Conservation (phyloP, 495 filamentous ascomycete species). For the Jackrogersella minutella region DNA sequence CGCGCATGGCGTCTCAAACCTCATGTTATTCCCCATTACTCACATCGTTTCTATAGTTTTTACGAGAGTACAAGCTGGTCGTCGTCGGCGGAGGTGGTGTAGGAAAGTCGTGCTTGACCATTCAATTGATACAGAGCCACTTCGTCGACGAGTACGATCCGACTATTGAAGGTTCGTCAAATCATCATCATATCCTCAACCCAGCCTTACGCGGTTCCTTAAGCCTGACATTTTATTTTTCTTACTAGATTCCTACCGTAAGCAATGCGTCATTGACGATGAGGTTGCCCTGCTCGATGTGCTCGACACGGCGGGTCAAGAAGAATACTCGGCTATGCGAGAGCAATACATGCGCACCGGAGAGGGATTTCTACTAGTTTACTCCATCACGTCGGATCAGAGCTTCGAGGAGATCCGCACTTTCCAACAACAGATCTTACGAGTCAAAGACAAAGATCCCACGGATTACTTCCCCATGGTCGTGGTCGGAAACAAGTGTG, state of each 20-base stretch:
- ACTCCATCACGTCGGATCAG: slow-evolving; percentile 96
- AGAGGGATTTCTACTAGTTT: slow-evolving; percentile 96
- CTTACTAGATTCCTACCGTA: slow-evolving; percentile 91
- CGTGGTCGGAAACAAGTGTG: slow-evolving; percentile 99
- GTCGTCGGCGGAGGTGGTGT: slow-evolving; percentile 98
- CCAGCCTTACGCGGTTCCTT: neutral
- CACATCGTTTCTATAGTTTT: slow-evolving; percentile 67
- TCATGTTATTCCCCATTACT: neutral
- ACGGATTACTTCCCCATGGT: slow-evolving; percentile 97
- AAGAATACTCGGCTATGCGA: slow-evolving; percentile 99
- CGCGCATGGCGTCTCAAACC: neutral
- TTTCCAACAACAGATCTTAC: slow-evolving; percentile 97
- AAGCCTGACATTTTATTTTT: slow-evolving; percentile 13
- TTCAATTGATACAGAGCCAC: slow-evolving; percentile 97
- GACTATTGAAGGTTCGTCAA: slow-evolving; percentile 90
- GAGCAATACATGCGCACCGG: slow-evolving; percentile 99
- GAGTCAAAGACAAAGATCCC: slow-evolving; percentile 89
- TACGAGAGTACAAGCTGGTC: slow-evolving; percentile 98
- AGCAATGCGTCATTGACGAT: slow-evolving; percentile 98
- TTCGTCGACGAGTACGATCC: slow-evolving; percentile 99
- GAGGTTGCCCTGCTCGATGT: slow-evolving; percentile 97
- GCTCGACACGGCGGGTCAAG: slow-evolving; percentile 96
- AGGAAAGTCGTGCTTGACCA: slow-evolving; percentile 98
- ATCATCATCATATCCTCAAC: slow-evolving; percentile 5
- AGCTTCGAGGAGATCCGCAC: slow-evolving; percentile 98